Conservation (phyloP, 176 grass and related monocot species). For the Hordeum marinum region DNA sequence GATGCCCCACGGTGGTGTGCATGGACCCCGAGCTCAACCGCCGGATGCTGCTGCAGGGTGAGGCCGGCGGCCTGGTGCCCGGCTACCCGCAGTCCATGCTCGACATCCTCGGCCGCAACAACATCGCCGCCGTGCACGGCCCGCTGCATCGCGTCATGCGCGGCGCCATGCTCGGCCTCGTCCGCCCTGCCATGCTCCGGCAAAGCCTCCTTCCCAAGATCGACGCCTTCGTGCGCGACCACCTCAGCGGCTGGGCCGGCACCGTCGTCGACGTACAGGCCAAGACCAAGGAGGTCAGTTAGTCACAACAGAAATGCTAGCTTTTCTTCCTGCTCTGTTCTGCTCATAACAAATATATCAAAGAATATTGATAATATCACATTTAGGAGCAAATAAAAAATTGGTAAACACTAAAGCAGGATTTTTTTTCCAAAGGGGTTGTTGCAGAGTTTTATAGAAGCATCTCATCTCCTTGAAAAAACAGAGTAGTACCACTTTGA, state of each 20-base stretch:
- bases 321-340: neutral
- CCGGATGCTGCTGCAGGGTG: constrained; percentile 45
- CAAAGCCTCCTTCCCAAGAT: constrained; percentile 70
- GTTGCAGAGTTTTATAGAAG: constrained; percentile 29
- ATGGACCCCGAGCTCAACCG: constrained; percentile 96
- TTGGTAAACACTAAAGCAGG: too few species aligned
- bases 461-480: neutral
- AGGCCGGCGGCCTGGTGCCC: constrained; percentile 68
- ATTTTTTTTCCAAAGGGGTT: neutral
- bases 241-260: constrained; percentile 56
- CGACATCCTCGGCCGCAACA: constrained; percentile 71
- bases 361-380: neutral
- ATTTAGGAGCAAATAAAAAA: neutral
- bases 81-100: constrained; percentile 99
- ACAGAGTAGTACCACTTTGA: constrained; percentile 19
- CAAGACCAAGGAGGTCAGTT: constrained; percentile 88
- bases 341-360: neutral
- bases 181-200: constrained; percentile 57
- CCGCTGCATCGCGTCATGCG: constrained; percentile 78
- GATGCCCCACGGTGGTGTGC: constrained; percentile 91
- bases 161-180: constrained; percentile 72
- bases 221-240: constrained; percentile 76
- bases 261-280: constrained; percentile 76
- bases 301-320: neutral
- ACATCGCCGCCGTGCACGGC: constrained; percentile 93